A percentile compares a stretch with the other conserved stretches of the same genome.
Conservation (phyloP, 495 filamentous ascomycete species). For the Cercophora newfieldiana region DNA sequence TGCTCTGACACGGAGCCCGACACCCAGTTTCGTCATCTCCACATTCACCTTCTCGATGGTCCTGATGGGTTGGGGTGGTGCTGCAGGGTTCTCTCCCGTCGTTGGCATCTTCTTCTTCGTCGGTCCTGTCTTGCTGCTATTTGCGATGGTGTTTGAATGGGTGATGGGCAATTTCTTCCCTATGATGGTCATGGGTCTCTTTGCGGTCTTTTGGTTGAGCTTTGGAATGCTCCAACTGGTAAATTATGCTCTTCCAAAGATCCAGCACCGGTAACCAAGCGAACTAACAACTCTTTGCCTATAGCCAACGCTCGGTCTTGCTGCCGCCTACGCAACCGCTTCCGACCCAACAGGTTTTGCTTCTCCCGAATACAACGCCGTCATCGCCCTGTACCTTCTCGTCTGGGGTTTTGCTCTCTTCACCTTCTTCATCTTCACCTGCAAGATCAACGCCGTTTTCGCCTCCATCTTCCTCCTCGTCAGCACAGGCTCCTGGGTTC, state of each 20-base stretch:
- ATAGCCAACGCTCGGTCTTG: constrained; percentile 48
- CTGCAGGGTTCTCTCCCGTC: constrained; percentile 47
- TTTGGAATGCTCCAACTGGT: constrained; percentile 53
- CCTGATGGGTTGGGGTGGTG: constrained; percentile 58
- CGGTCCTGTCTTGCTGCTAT: constrained; percentile 48
- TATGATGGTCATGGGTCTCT: constrained; percentile 60
- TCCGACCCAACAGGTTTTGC: constrained; percentile 44
- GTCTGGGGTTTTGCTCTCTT: constrained; percentile 59
- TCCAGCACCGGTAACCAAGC: not conserved
- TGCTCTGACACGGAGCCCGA: not conserved
- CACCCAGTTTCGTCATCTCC: constrained; percentile 51
- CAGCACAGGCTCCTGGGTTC: constrained; percentile 47
- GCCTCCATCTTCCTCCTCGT: constrained; percentile 54
- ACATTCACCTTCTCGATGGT: constrained; percentile 48
- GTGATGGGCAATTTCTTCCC: constrained; percentile 56
- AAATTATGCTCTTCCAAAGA: not conserved
- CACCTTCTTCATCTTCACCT: constrained; percentile 57
- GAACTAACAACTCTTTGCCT: too few relatives aligned
- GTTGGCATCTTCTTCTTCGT: constrained; percentile 59
- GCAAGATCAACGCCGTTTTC: constrained; percentile 56
- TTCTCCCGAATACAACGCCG: constrained; percentile 50
- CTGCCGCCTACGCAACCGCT: constrained; percentile 46
- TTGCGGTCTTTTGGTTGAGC: constrained; percentile 57
- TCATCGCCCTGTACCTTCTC: constrained; percentile 51
- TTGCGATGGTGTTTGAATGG: constrained; percentile 53